Conservation (phyloP, 768 basidiomycete species). For the Xerocomellus dryophilus region DNA sequence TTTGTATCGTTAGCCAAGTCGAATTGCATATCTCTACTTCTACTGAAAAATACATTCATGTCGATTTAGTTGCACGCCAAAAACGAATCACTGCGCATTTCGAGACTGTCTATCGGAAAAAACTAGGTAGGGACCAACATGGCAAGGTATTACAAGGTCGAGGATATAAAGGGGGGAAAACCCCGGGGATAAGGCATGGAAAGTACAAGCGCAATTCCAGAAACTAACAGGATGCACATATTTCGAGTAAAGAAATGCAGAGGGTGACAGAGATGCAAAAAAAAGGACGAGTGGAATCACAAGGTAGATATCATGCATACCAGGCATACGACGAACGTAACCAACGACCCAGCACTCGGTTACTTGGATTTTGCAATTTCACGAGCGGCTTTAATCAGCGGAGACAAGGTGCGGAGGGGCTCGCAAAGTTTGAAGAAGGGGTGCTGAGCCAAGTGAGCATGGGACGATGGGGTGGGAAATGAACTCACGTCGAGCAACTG, state of each 20-base stretch:
- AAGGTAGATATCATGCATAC: slow-evolving; percentile 16
- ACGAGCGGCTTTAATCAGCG: slow-evolving; percentile 88
- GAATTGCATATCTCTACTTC: neutral
- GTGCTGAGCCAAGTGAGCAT: slow-evolving; percentile 46
- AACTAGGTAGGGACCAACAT: slow-evolving; percentile 15
- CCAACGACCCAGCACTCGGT: no score
- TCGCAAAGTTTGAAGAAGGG: slow-evolving; percentile 87
- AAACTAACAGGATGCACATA: slow-evolving; percentile 12
- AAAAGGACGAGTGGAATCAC: neutral
- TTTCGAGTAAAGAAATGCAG: slow-evolving; percentile 21
- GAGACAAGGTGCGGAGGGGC: slow-evolving; percentile 80
- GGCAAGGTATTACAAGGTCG: slow-evolving; percentile 31
- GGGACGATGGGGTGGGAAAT: neutral
- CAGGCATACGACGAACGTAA: no score
- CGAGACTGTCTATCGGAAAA: slow-evolving; percentile 23
- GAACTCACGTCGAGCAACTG: slow-evolving; percentile 68
- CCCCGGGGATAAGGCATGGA: slow-evolving; percentile 9
- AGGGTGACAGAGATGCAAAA: slow-evolving; percentile 18
- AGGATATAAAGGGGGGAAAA: slow-evolving; percentile 25
- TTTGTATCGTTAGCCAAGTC: slow-evolving; percentile 4
- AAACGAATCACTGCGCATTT: slow-evolving; percentile 15
- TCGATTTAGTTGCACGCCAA: slow-evolving; percentile 12
- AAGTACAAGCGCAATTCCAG: slow-evolving; percentile 15
- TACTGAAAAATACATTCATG: slow-evolving; percentile 10
- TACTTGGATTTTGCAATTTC: slow-evolving; percentile 71